These are phyloP conservation scores for Sedum album DNA, from an alignment of 164 flowering plant species.

Conservation along the genomic window DNA sequence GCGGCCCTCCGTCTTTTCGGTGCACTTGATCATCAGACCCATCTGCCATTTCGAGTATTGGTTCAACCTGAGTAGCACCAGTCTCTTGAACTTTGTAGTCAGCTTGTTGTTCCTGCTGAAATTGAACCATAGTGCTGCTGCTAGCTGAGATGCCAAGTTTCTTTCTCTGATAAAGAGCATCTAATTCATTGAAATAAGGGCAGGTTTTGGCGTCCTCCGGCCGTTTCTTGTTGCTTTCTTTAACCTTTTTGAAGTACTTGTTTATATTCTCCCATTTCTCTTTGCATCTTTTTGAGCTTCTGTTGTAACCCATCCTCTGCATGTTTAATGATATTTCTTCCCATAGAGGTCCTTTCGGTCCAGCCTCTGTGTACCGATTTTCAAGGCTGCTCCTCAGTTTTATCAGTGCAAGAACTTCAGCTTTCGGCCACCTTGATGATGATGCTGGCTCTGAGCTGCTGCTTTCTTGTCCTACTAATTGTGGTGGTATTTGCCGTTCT, in stretches of 20 bases:
- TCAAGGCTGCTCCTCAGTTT: conserved; percentile 48
- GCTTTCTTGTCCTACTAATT: conserved; percentile 10
- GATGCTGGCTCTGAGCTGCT: conserved; percentile 30
- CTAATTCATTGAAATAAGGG: conserved; percentile 47
- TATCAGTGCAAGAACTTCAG: conserved; percentile 51
- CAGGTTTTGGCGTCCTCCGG: conserved; percentile 65
- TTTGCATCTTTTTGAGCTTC: conserved; percentile 60
- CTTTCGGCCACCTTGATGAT: conserved; percentile 62
- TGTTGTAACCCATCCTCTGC: conserved; percentile 42
- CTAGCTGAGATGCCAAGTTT: conserved; percentile 13
- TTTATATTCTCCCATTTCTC: conserved; percentile 81
- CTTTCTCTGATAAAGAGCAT: conserved; percentile 36
- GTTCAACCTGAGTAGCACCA: conserved; percentile 1
- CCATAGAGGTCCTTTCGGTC: conserved; percentile 66
- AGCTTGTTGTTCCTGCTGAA: neutral
- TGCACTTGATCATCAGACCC: conserved; percentile 12
- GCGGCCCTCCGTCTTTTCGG: neutral
- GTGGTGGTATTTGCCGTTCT: conserved; percentile 28
- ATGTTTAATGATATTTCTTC: conserved; percentile 56
- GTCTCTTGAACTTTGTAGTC: too few relatives aligned
- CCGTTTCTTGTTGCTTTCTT: conserved; percentile 64
- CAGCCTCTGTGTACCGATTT: conserved; percentile 45
- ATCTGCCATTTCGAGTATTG: conserved; percentile 9
- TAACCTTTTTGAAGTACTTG: conserved; percentile 66
- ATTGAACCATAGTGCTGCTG: conserved; percentile 7